Evolutionary conservation across 495 filamentous ascomycete genomes (phyloP), one percentile per base, ranked within the genome.

Genomic region (Penicilliopsis zonata): DNA sequence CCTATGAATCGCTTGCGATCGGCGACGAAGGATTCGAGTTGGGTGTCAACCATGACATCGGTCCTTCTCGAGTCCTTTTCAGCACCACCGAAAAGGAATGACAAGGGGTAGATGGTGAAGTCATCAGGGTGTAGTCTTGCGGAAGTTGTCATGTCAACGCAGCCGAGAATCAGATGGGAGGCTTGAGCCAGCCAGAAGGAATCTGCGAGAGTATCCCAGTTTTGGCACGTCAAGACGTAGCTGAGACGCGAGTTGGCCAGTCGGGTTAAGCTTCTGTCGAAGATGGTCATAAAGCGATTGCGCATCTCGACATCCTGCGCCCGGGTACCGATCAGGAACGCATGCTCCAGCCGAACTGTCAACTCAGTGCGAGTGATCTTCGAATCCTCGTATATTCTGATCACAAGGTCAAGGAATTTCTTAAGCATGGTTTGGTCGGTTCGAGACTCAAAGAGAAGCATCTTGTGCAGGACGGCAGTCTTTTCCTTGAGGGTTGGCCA

Each of bases 401-500:
- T 94, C 13, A 99, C 87, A 23, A 99, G 71, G 30, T 99, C 80
- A 23, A 99, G 69, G 65, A 95, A 99, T 48, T 83, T 84, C 43
- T 76, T 84, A 23, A 95, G 61, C 59, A 96, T 77, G 0, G 80
- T 80, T 18, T 74, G 74, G 52, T 95, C 87, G 8, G 68, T 52
- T 14, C 87, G 72, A 30, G 80, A 71, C 50, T 99, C 92, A 37
- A 99, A 96, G 0, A 86, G 74, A 23, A 95, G 59, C 92, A 99
- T 99, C 57, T 99, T 99, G 45, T 86, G 82, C 12, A 99, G 52
- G 0, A 99, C 88, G 1, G 92, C 92, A 1, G 85, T 94, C 60
- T 96, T 96, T 56, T 99, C 92, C 50, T 99, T 99, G 3, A 96
- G 61, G 0, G 88, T 94, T 2, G 92, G 92, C 72, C 87, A 94